phyloP scores from a whole-genome alignment of 345 rosid species.

The Syzygium aqueum region DNA sequence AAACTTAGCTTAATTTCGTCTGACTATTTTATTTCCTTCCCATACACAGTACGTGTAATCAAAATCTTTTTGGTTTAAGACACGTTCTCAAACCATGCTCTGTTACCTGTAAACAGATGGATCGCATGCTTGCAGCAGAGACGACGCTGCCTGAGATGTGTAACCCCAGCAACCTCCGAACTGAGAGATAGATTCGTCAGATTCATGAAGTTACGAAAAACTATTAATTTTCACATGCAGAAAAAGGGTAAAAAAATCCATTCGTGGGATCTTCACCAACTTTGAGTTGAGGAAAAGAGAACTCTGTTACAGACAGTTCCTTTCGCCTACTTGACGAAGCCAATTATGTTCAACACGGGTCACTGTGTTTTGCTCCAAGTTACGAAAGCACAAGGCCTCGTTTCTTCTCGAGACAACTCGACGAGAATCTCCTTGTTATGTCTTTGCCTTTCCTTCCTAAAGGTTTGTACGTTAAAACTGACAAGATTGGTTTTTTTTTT shows the following conservation, averaged over 20 bases:
- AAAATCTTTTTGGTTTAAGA: neutral
- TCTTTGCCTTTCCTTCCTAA: neutral
- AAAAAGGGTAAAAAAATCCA: neutral
- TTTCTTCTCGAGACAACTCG: neutral
- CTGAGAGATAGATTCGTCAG: slow-evolving; percentile 5
- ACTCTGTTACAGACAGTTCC: neutral
- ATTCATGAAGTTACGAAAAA: neutral
- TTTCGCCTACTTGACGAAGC: neutral
- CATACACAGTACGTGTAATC: neutral
- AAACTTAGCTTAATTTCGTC: neutral
- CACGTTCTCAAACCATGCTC: neutral
- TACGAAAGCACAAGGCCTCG: neutral
- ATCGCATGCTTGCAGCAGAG: slow-evolving; percentile 8
- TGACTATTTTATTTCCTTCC: neutral
- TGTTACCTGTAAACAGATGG: slow-evolving; percentile 19
- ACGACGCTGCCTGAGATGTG: slow-evolving; percentile 25
- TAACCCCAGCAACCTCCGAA: slow-evolving; percentile 9
- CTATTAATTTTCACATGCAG: neutral
- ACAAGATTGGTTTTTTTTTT: neutral
- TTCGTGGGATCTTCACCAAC: neutral
- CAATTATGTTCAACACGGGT: neutral
- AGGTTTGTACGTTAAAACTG: neutral
- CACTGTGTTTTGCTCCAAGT: neutral
- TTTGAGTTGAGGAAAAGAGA: neutral
- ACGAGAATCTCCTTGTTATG: neutral